A percentile compares a stretch with the other conserved stretches of the same genome.
phyloP scores from a whole-genome alignment of 2,329 filamentous ascomycete genomes.

The Beauveria sp. region DNA sequence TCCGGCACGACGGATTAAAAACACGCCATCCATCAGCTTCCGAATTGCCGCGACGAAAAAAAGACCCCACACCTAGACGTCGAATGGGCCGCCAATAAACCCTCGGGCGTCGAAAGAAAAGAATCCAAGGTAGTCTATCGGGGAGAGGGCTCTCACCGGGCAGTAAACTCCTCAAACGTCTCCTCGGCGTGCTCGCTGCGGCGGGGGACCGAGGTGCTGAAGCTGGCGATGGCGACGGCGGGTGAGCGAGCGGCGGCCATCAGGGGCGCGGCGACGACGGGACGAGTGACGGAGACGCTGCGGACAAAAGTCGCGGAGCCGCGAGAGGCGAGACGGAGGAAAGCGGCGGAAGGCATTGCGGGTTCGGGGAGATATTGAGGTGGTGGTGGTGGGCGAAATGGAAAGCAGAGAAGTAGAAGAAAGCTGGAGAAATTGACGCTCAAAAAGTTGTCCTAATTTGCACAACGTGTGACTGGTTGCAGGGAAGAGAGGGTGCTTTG shows the following conservation, averaged over 20 bases:
- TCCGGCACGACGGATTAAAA: not conserved
- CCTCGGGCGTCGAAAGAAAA: not conserved
- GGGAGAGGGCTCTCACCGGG: conserved; percentile 59
- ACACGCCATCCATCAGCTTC: conserved; percentile 4
- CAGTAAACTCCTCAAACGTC: conserved; percentile 97
- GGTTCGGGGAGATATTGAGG: conserved; percentile 20
- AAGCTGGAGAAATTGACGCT: conserved; percentile 6
- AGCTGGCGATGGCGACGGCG: conserved; percentile 40
- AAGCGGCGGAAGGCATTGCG: conserved; percentile 56
- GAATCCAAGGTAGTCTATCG: not conserved
- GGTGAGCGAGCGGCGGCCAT: conserved; percentile 37
- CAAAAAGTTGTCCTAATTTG: conserved; percentile 5
- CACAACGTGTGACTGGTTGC: conserved; percentile 19
- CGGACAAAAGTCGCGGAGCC: conserved; percentile 51
- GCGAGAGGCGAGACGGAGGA: conserved; percentile 67
- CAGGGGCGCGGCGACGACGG: conserved; percentile 46
- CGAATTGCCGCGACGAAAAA: conserved; percentile 1
- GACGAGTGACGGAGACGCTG: conserved; percentile 55
- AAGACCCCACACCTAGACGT: not conserved
- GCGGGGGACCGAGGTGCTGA: conserved; percentile 55
- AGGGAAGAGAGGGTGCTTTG: conserved; percentile 20
- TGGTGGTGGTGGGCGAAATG: conserved; percentile 9
- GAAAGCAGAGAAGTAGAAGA: not conserved
- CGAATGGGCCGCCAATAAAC: not conserved
- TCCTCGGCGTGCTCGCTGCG: conserved; percentile 73